Evolutionary conservation across 768 basidiomycete genomes (phyloP).

Genomic region (Rhizopogon salebrosus): DNA sequence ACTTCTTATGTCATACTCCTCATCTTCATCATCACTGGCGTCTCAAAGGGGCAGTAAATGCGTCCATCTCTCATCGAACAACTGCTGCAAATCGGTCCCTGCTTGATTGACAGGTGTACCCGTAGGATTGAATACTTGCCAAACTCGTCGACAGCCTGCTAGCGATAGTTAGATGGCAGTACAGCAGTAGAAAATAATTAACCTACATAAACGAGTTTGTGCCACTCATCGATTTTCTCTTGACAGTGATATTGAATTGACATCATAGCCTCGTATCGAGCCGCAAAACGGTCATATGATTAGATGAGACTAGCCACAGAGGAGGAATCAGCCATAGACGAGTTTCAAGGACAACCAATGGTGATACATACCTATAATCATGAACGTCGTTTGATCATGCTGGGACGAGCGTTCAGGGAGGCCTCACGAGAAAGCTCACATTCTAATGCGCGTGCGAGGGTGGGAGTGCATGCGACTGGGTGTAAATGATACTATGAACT

Average conservation of each 20-base stretch:
- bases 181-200: conserved; percentile 7
- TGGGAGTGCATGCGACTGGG: too few relatives aligned
- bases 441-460: too few relatives aligned
- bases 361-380: conserved; percentile 25
- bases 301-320: conserved; percentile 59
- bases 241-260: conserved; percentile 40
- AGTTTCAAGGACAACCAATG: background rate
- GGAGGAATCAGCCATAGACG: background rate
- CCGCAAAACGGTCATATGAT: conserved; percentile 42
- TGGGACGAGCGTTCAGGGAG: too few relatives aligned
- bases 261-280: conserved; percentile 39
- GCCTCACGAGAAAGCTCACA: too few relatives aligned
- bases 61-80: too few relatives aligned
- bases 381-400: too few relatives aligned
- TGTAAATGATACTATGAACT: too few relatives aligned
- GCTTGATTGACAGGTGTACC: too few relatives aligned
- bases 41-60: too few relatives aligned
- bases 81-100: too few relatives aligned
- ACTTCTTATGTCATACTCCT: conserved; percentile 32
- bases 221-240: conserved; percentile 43
- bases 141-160: conserved; percentile 4
- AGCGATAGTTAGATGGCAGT: background rate
- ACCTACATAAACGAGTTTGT: conserved; percentile 33
- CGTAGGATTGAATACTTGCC: too few relatives aligned
- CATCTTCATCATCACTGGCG: conserved; percentile 56